Conservation (phyloP, 139 green algal genomes). For the Coelastrella sp. region DNA sequence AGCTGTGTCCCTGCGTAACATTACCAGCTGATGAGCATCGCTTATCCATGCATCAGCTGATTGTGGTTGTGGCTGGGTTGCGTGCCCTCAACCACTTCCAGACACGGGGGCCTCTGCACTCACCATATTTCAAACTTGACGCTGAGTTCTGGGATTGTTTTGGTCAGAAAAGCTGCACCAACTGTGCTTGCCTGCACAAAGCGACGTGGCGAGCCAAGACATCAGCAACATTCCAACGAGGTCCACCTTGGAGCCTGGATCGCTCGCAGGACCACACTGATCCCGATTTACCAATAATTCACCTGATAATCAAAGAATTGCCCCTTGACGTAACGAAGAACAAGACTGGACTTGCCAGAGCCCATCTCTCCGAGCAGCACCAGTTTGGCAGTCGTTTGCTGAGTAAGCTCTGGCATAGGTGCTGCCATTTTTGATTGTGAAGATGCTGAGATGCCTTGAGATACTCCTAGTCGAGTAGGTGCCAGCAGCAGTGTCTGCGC, state of each 20-base stretch:
- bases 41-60: not conserved
- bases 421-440: not conserved
- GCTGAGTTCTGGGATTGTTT: conserved; percentile 93
- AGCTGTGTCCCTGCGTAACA: conserved; percentile 88
- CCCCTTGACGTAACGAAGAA: conserved; percentile 96
- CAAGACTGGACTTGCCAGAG: conserved; percentile 94
- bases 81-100: not conserved
- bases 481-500: not conserved
- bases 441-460: not conserved
- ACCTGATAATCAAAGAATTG: conserved; percentile 99
- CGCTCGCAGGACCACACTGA: not conserved
- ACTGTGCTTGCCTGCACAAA: conserved; percentile 94
- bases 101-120: not conserved
- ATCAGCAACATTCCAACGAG: not conserved
- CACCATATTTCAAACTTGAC: conserved; percentile 99
- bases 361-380: conserved; percentile 99
- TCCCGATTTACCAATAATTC: not conserved
- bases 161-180: conserved; percentile 98
- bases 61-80: not conserved
- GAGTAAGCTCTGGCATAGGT: conserved; percentile 46
- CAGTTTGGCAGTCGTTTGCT: conserved; percentile 81
- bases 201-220: not conserved
- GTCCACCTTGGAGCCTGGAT: not conserved
- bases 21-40: not conserved
- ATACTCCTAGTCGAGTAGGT: not conserved